Conservation (phyloP, 306 rosid species). For the Amphicarpaea edgeworthii region DNA sequence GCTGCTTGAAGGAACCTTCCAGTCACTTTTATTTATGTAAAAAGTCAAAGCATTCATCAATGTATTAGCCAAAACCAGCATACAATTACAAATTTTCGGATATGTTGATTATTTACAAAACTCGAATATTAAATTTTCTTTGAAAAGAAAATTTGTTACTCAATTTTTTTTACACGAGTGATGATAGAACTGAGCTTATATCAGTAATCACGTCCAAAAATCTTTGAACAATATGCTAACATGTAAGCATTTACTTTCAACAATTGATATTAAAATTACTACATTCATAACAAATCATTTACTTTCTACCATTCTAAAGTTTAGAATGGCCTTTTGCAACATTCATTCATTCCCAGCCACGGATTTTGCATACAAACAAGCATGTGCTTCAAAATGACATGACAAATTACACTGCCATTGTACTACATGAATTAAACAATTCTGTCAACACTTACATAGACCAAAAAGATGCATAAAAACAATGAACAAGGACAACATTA, state of each 20-base stretch:
- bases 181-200: background rate
- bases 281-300: too few species aligned
- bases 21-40: background rate
- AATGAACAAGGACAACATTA: constrained; percentile 14
- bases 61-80: background rate
- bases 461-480: background rate
- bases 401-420: constrained; percentile 11
- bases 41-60: background rate
- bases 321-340: too few species aligned
- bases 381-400: constrained; percentile 10
- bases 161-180: background rate
- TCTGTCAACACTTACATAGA: background rate
- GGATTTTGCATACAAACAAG: too few species aligned
- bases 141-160: too few species aligned
- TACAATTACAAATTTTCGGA: background rate
- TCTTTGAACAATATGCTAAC: too few species aligned
- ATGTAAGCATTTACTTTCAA: too few species aligned
- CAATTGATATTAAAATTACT: too few species aligned
- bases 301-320: too few species aligned
- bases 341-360: too few species aligned
- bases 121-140: background rate
- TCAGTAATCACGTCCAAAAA: background rate
- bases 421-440: constrained; percentile 3
- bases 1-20: background rate
- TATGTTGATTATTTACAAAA: background rate